Evolutionary conservation across 768 basidiomycete species (phyloP), one percentile per base, ranked within the genome.

Genomic region (Kondoa malvinella): DNA sequence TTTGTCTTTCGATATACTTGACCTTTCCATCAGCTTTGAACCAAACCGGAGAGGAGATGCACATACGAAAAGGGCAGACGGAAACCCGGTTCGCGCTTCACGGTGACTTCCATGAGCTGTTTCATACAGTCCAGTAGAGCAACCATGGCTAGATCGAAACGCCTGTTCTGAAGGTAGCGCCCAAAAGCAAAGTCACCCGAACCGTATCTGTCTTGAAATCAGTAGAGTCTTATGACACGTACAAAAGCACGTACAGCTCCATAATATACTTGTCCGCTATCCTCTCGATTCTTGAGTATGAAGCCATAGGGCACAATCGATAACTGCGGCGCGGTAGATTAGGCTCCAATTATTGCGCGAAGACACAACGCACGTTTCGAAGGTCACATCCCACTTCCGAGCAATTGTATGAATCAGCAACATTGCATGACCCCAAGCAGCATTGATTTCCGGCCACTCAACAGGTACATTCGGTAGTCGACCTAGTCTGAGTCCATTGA

Each of bases 391-490:
- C 16, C 95, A 83, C 77, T 96, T 99, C 66, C 87, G 82, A 14
- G 90, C 90, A 62, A 99, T 84, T 4, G 90, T 90, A 74, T 94
- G 88, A 34, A 96, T 79, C 67, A 97, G 81, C 21, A 97, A 81
- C n/a, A 94, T 80, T 0, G 92, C 89, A 75, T 95, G 87, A 1
- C 95, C 95, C 92, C 94, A 95, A 21, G 95, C 95, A 14, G 95
- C 95, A 75, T 97, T 97, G 76, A 97, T 92, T 78, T 99, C 95
- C 1, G 89, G 84, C 92, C 92, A 99, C 75, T 97, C 95, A 32
- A 97, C 92, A 0, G 67, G 63, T 16, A 69, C 66, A 14, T 67
- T 33, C 0, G 74, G 71, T 12, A 92, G 85, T 70, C 92, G 84
- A 2, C 95, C 95, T 26, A 97, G 78, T 40, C 95, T 83, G 16